Base-by-base conservation (phyloP, 106 monocot species). In the Phalaenopsis aphrodite region DNA sequence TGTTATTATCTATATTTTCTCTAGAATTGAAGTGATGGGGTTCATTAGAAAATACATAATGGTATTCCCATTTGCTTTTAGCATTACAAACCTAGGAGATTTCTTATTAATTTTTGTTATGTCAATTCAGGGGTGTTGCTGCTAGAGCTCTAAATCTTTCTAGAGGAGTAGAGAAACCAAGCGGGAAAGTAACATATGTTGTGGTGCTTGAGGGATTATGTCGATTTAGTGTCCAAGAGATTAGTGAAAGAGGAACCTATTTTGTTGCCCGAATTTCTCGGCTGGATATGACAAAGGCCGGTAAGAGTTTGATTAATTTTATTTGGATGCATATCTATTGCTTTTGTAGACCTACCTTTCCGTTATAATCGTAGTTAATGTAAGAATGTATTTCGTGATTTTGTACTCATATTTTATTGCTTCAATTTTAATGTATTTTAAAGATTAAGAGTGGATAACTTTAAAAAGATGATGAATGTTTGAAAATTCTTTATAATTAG, bases 131-230 rank as follows among this genome's bases (percentile, higher is more conserved):
- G 85, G 97, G 97, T 17, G 97, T 97, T 81, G 97, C 92, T 78
- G 97, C 97, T 48, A 90, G 97, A 85, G 97, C 97, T 79, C 86
- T 97, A 74, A 94, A 92, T 85, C 90, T 97, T 30, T 94, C 97
- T 75, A 90, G 97, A 92, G 97, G 97, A 78, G 97, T 94, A 37
- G 97, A 97, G 67, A 97, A 97, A 56, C 97, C 97, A 81, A 97
- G 97, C 64, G 97, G 97, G 45, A 92, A 94, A 82, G 94, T 97
- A 19, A 97, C 97, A 77, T 97, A 97, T 73, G 89, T 86, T 56
- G 97, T 97, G 56, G 92, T 97, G 56, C 94, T 97, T 79, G 97
- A 97, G 88, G 97, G 97, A 14, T 79, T 97, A 76, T 97, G 91
- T 81, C 90, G 97, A 76, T 97, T 97, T 45, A 92, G 71, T 81